Evolutionary conservation across 2,329 filamentous ascomycete genomes (phyloP).

Genomic region (Neonectria sp.): DNA sequence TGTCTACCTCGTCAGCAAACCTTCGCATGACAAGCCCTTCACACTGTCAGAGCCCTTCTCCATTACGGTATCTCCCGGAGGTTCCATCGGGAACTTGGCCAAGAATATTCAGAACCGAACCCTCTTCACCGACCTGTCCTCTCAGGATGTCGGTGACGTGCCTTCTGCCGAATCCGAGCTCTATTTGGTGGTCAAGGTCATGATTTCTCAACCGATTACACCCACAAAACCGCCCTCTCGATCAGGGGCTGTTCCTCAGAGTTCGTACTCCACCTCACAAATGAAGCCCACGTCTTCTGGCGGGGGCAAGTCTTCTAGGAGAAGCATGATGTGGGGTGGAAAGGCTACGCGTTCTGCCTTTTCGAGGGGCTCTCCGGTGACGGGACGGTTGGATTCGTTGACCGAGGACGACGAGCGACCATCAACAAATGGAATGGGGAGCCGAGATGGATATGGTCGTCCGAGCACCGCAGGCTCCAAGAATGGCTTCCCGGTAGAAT

Average conservation of each 20-base stretch:
- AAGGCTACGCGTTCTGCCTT: slow-evolving; percentile 70
- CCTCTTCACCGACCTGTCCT: slow-evolving; percentile 88
- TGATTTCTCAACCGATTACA: slow-evolving; percentile 69
- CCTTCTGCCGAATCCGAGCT: slow-evolving; percentile 78
- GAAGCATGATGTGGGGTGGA: slow-evolving; percentile 80
- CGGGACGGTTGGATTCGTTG: slow-evolving; percentile 69
- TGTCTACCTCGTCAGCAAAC: slow-evolving; percentile 83
- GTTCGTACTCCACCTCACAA: slow-evolving; percentile 59
- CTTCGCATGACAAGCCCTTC: slow-evolving; percentile 72
- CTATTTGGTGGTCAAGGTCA: slow-evolving; percentile 87
- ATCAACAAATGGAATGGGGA: slow-evolving; percentile 55
- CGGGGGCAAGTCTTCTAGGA: slow-evolving; percentile 69
- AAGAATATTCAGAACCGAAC: slow-evolving; percentile 82
- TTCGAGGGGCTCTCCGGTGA: slow-evolving; percentile 62
- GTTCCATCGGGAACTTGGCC: slow-evolving; percentile 76
- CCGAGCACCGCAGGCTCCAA: slow-evolving; percentile 72
- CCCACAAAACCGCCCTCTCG: slow-evolving; percentile 65
- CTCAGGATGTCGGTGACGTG: slow-evolving; percentile 78
- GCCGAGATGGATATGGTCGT: slow-evolving; percentile 61
- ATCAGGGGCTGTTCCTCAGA: slow-evolving; percentile 63
- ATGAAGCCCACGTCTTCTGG: slow-evolving; percentile 64
- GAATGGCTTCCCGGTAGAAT: slow-evolving; percentile 40
- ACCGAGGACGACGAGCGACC: slow-evolving; percentile 64
- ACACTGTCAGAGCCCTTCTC: slow-evolving; percentile 88
- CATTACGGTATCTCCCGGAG: slow-evolving; percentile 82